Base-by-base conservation (phyloP, 306 rosid genomes). In the Dalbergia oliveri region DNA sequence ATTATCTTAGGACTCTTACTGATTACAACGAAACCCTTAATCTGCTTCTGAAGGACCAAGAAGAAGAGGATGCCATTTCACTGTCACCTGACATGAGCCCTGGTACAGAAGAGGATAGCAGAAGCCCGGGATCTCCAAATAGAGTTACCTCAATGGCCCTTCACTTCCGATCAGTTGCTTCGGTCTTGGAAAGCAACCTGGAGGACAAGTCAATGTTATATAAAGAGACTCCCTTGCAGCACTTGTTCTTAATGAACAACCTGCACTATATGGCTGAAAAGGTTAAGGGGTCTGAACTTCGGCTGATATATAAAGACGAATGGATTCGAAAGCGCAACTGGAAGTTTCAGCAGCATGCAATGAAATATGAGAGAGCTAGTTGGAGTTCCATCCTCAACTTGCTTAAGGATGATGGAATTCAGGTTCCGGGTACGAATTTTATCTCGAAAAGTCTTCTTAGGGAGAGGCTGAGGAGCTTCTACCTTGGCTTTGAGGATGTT, bases 171-270 rank as follows among this genome's bases (percentile, higher is more conserved):
- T 91, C 91, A n/a, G 75, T 91, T 50, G 82, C 93, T n/a, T 85
- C 89, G 11, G 83, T 87, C 85, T 82, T 94, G 82, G 94, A 94
- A 71, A 50, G 84, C 82, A 94, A 91, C 86, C 93, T 94, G 47
- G 94, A 88, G 10, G 90, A 83, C 39, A 92, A 88, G 85, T 82
- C 94, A 39, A 89, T 86, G 82, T 84, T 91, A 65, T 94, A 90
- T 79, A 89, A 35, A 81, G 98, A 92, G 10, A 54, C 74, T 57
- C 82, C 94, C 9, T 85, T 92, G 86, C 98, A 94, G 84, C 92
- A 89, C 61, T 70, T 94, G 78, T 94, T 94, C 91, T 84, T 92
- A 84, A 94, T 92, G 97, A 94, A 92, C 89, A 94, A 94, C 86
- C 74, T 89, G 31, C 93, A 89, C 68, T 94, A 94, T 72, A 94